Base-by-base conservation (phyloP, 2,329 filamentous ascomycete species). In the Cercospora brassicicola region DNA sequence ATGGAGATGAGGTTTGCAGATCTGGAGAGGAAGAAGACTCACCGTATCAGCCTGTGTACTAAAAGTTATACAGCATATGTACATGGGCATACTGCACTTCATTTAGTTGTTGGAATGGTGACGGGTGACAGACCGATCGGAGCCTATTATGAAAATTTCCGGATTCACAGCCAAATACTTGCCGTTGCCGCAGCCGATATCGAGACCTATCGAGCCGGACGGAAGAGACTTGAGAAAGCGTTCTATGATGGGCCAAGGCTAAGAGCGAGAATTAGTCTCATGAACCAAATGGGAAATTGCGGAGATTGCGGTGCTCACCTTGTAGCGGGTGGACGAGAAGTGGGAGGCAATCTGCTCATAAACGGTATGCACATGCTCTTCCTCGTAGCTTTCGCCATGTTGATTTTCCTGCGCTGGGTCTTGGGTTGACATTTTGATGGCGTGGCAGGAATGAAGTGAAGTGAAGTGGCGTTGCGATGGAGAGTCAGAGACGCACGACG, bases 101-200 rank as follows among this genome's bases (percentile, higher is more conserved):
- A 31, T 6, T 31, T 9, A 8, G 6, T 31, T 31, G 30, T 9
- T 31, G 30, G 30, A 7, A 31, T 31, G 8, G 7, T 8, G 7
- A 9, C 6, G 39, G 48, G 53, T 15, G n/a, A 72, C 84, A 74
- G 88, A 96, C 83, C 93, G 88, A 82, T 98, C 95, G 65, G 91
- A 94, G 66, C 89, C 94, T 67, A 98, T 79, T 64, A 97, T 90
- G 81, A 91, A 93, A 59, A 97, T 82, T 74, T 87, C 81, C 23
- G 84, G 85, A 80, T 96, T 96, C 66, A 96, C 91, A 68, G 86
- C 83, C 69, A 98, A 84, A 79, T 98, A 97, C 84, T 98, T 98
- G 73, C 95, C 95, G 82, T 99, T 99, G 68, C 95, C 95, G 81
- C 95, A 98, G 69, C 95, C 95, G 66, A 98, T 85, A 80, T 99